These are phyloP conservation scores for Aspergillus awamori DNA, from an alignment of 2,329 filamentous ascomycete species.

Conservation along the genomic window DNA sequence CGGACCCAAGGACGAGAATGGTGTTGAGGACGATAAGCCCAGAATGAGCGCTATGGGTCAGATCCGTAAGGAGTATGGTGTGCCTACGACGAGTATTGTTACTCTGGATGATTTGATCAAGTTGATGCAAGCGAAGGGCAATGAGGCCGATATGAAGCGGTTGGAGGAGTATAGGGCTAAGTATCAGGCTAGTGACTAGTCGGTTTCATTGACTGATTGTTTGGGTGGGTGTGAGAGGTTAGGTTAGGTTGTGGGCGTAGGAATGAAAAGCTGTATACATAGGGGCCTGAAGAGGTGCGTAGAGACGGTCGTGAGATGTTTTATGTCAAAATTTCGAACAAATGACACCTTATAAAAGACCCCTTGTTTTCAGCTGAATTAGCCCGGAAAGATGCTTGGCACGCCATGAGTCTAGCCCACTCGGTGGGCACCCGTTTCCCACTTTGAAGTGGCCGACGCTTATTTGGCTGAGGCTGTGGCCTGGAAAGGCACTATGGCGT, in stretches of 20 bases:
- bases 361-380: too few relatives aligned
- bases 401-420: too few relatives aligned
- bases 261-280: neutral
- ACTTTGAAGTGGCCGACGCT: too few relatives aligned
- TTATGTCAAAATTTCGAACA: too few relatives aligned
- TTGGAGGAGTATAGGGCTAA: conserved; percentile 69
- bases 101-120: conserved; percentile 78
- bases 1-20: conserved; percentile 57
- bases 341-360: too few relatives aligned
- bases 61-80: conserved; percentile 74
- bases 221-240: neutral
- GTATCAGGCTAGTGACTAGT: conserved; percentile 35
- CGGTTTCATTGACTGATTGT: neutral
- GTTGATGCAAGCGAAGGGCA: conserved; percentile 62
- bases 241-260: too few relatives aligned
- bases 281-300: neutral
- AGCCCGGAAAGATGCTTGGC: too few relatives aligned
- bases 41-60: conserved; percentile 79
- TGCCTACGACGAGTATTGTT: conserved; percentile 79
- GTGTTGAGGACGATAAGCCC: conserved; percentile 63
- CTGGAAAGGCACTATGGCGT: too few relatives aligned
- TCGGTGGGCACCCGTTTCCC: too few relatives aligned
- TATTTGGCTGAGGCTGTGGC: too few relatives aligned
- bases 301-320: neutral
- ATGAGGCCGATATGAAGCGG: conserved; percentile 61